These are phyloP conservation scores for Sarcocystis neurona DNA, from an alignment of 169 alveolate genomes.

Conservation along the genomic window DNA sequence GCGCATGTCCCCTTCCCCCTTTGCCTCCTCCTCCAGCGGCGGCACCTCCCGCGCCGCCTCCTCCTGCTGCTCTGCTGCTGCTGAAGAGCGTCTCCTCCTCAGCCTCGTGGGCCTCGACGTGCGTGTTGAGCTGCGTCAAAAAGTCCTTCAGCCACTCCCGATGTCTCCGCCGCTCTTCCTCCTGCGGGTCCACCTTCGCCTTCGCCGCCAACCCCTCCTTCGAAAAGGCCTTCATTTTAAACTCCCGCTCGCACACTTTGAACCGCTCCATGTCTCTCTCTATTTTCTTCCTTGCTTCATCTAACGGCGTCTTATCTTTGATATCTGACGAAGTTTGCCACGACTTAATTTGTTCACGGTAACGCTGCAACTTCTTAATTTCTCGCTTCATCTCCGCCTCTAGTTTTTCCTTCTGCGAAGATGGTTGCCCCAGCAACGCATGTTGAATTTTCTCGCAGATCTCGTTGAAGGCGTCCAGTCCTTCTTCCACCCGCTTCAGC, in stretches of 20 bases:
- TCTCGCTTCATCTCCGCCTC: constrained; percentile 62
- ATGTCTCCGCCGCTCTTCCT: constrained; percentile 42
- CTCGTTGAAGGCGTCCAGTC: constrained; percentile 44
- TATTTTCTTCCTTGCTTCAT: constrained; percentile 48
- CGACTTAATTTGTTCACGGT: constrained; percentile 47
- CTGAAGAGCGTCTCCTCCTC: constrained; percentile 31
- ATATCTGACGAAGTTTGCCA: constrained; percentile 52
- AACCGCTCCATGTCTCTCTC: constrained; percentile 60
- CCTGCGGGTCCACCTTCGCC: constrained; percentile 40
- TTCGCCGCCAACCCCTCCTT: constrained; percentile 62
- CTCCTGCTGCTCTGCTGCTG: constrained; percentile 9
- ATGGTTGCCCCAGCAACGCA: background rate
- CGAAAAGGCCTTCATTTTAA: constrained; percentile 58
- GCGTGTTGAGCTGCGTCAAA: background rate
- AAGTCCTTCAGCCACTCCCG: constrained; percentile 42
- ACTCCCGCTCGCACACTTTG: constrained; percentile 52
- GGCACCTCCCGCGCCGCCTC: background rate
- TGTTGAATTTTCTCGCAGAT: constrained; percentile 36
- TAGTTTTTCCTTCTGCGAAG: constrained; percentile 34
- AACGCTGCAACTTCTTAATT: constrained; percentile 64
- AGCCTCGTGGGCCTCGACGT: constrained; percentile 36
- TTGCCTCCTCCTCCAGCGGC: background rate
- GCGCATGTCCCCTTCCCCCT: background rate
- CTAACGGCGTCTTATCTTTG: constrained; percentile 54
- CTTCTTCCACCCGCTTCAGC: constrained; percentile 66